Conservation (phyloP, 768 basidiomycete genomes). For the Kwoniella europaea region DNA sequence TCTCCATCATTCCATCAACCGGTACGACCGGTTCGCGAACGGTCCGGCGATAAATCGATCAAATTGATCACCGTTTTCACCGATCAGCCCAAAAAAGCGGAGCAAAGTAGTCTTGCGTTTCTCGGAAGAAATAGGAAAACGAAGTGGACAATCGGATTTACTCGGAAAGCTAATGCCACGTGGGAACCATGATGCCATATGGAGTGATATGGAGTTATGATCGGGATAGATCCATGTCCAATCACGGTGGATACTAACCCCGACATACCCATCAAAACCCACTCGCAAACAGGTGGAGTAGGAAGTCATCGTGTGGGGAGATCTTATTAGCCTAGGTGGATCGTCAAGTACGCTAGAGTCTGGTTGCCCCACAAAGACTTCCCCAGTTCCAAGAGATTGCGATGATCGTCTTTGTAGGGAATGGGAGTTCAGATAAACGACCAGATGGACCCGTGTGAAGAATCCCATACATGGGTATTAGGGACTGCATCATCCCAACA, state of each 20-base stretch:
- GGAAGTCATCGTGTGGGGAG: background rate
- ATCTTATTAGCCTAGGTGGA: too few species aligned
- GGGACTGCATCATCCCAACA: too few species aligned
- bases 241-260: conserved; percentile 8
- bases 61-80: background rate
- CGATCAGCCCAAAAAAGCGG: background rate
- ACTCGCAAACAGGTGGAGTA: background rate
- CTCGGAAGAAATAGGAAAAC: conserved; percentile 4
- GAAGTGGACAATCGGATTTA: background rate
- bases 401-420: too few species aligned
- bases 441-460: too few species aligned
- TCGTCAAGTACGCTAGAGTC: too few species aligned
- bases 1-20: background rate
- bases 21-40: background rate
- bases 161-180: background rate
- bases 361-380: too few species aligned
- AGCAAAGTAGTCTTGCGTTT: background rate
- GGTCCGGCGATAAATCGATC: background rate
- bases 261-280: background rate
- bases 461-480: too few species aligned
- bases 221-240: background rate
- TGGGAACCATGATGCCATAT: background rate
- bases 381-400: too few species aligned
- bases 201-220: background rate
- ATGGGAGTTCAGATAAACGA: too few species aligned